These are phyloP conservation scores for Tetrastigma voinierianum DNA, from an alignment of 164 flowering plant species.

Conservation along the genomic window DNA sequence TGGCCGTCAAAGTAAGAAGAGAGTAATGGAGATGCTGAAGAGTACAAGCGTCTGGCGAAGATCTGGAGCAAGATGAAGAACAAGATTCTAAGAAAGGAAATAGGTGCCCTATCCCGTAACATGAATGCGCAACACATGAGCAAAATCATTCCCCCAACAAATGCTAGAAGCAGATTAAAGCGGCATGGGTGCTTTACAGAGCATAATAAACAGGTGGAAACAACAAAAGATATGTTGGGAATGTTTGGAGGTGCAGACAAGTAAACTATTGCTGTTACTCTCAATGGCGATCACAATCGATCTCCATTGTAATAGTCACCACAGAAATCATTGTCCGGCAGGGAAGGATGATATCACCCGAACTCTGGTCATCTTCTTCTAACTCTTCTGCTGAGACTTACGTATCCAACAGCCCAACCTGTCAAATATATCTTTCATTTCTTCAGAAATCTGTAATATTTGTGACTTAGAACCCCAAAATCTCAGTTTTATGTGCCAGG, in stretches of 20 bases:
- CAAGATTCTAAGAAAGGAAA: constrained; percentile 93
- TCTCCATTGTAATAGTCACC: no score
- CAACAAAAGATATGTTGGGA: constrained; percentile 83
- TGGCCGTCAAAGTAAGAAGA: constrained; percentile 59
- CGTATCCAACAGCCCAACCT: no score
- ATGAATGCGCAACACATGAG: constrained; percentile 98
- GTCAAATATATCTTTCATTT: background rate
- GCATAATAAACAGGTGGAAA: constrained; percentile 94
- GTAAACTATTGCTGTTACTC: constrained; percentile 14
- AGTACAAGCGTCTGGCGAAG: constrained; percentile 93
- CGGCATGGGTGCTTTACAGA: constrained; percentile 93
- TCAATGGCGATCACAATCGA: background rate
- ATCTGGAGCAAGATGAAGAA: constrained; percentile 98
- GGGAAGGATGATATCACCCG: no score
- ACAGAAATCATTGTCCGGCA: no score
- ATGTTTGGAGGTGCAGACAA: constrained; percentile 78
- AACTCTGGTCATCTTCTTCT: no score
- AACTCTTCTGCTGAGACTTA: no score
- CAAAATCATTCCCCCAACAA: constrained; percentile 87
- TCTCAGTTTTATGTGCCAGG: no score
- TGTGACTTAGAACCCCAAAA: no score
- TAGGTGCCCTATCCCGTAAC: constrained; percentile 85
- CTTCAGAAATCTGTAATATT: no score
- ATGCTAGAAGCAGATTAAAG: constrained; percentile 98
- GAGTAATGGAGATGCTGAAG: constrained; percentile 93